phyloP scores from a whole-genome alignment of 2,329 filamentous ascomycete species.

The Colletotrichum shisoi region DNA sequence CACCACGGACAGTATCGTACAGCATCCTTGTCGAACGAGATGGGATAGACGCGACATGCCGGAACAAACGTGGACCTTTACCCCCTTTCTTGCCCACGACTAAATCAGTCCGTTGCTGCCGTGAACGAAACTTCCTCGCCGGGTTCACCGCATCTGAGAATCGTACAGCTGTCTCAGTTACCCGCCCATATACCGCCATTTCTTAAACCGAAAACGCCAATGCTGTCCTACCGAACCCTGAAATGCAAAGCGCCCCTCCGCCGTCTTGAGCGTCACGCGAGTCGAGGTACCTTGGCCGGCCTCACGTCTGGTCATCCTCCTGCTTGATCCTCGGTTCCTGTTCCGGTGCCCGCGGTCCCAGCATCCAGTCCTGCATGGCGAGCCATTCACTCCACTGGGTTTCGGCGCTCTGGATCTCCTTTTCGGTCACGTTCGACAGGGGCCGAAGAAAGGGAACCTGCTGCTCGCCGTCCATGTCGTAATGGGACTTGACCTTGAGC shows the following conservation, averaged over 20 bases:
- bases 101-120: slow-evolving; percentile 1
- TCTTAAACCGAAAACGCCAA: slow-evolving; percentile 26
- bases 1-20: slow-evolving; percentile 27
- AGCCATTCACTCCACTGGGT: slow-evolving; percentile 92
- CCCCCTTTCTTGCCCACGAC: slow-evolving; percentile 4
- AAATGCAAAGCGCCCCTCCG: slow-evolving; percentile 14
- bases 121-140: background rate
- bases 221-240: slow-evolving; percentile 11
- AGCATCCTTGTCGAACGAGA: slow-evolving; percentile 9
- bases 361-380: slow-evolving; percentile 98
- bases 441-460: slow-evolving; percentile 87
- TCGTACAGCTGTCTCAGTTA: slow-evolving; percentile 26
- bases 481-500: slow-evolving; percentile 86
- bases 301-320: slow-evolving; percentile 23
- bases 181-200: slow-evolving; percentile 12
- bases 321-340: slow-evolving; percentile 34
- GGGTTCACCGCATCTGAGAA: slow-evolving; percentile 21
- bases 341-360: slow-evolving; percentile 77
- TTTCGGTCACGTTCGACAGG: slow-evolving; percentile 76
- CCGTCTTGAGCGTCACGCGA: background rate
- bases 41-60: slow-evolving; percentile 1
- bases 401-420: slow-evolving; percentile 84
- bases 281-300: background rate
- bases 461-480: slow-evolving; percentile 86
- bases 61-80: slow-evolving; percentile 23